Percentiles rank a stretch among this genome's conserved stretches.
Conservation (phyloP, 2,329 filamentous ascomycete genomes). For the Chaetomiaceae sp. region DNA sequence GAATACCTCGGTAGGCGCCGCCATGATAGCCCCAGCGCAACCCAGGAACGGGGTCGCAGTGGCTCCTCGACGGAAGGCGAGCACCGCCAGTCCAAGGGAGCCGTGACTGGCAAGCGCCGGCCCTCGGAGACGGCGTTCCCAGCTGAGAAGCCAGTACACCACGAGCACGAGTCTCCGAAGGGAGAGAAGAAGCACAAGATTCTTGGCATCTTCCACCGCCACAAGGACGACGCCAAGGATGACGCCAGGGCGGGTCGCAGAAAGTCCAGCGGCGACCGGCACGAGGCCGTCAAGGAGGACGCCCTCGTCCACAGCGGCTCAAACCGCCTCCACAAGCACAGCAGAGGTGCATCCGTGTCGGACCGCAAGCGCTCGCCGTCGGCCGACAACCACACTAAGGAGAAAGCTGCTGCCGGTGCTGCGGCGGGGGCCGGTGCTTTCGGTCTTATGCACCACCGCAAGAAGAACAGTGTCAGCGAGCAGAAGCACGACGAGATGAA, state of each 20-base stretch:
- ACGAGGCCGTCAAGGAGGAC: neutral
- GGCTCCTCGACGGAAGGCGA: neutral
- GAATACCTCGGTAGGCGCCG: neutral
- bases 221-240: slow-evolving; percentile 16
- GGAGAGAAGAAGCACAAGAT: slow-evolving; percentile 19
- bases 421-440: slow-evolving; percentile 16
- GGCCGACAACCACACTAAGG: slow-evolving; percentile 3
- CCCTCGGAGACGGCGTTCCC: slow-evolving; percentile 5
- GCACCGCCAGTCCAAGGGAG: neutral
- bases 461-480: slow-evolving; percentile 11
- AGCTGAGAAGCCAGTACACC: slow-evolving; percentile 5
- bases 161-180: slow-evolving; percentile 10
- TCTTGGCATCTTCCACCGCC: slow-evolving; percentile 22
- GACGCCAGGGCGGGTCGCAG: slow-evolving; percentile 1
- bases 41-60: neutral
- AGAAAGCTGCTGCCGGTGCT: slow-evolving; percentile 15
- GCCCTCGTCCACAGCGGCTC: neutral
- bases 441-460: slow-evolving; percentile 15
- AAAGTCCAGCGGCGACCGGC: neutral
- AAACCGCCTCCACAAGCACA: slow-evolving; percentile 10
- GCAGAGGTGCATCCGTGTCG: slow-evolving; percentile 2
- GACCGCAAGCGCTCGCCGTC: neutral
- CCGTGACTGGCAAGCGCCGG: slow-evolving; percentile 4
- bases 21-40: neutral
- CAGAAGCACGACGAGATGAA: neutral